Evolutionary conservation across 371 early-diverging fungal genomes (phyloP), one percentile per base, ranked within the genome.

Genomic region (Syncephalastrum racemosum): DNA sequence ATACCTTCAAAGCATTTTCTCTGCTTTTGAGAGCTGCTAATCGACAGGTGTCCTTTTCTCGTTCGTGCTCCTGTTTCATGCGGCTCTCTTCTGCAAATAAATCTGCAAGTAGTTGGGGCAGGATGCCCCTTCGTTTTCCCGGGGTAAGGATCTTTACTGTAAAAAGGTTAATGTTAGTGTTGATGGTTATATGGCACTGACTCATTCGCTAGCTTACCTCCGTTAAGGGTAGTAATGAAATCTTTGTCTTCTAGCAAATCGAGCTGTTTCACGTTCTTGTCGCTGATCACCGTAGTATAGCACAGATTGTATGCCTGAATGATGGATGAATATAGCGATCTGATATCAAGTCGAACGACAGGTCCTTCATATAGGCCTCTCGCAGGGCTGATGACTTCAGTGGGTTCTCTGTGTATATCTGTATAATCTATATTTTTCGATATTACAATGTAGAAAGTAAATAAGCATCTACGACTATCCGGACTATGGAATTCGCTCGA

Each of bases 241-340:
- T 24, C 19, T 23, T n/a, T 16, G 13, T 45, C 10, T 46, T 20
- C 14, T 14, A 20, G 5, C 22, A 43, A 15, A 16, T 20, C 15
- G 12, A 20, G 14, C 20, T 5, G 23, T 22, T 2, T 47, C 22
- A 20, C 16, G 10, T 31, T 12, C 49, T 48, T 48, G 19, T 50
- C 12, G 13, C 59, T 51, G 62, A 62, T 25, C 87, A 97, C 90
- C 0, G 99, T 99, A 2, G 99, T 97, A 70, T 99, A 99, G 74
- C 99, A 99, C 46, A 99, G 93, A 74, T 99, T 99, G 77, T 84
- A 99, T 73, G 99, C 99, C 66, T 97, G 98, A 61, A 99, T 99
- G 56, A 99, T 99, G 10, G 98, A 96, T 46, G 99, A 99, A 65
- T 99, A 99, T 77, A 99, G 84, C 71, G 93, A 92, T 83, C 99